phyloP scores from a whole-genome alignment of 2,329 filamentous ascomycete genomes.

The Laburnicola sp. region DNA sequence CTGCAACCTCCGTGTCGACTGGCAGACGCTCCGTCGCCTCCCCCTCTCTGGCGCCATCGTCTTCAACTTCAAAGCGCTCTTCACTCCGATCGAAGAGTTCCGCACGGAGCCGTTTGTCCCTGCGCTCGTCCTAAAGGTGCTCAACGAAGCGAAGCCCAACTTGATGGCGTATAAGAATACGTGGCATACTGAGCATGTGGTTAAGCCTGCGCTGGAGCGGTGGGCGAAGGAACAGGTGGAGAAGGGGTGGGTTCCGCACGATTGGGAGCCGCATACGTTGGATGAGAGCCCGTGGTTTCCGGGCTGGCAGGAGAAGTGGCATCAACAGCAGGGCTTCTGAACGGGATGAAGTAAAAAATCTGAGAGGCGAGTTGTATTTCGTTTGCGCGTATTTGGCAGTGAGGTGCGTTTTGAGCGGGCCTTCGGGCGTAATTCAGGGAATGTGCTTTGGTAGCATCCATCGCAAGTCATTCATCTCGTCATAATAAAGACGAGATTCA shows the following conservation, averaged over 20 bases:
- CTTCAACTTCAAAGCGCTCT: constrained; percentile 88
- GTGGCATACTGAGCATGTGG: constrained; percentile 76
- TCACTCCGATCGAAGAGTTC: constrained; percentile 73
- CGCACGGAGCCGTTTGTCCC: constrained; percentile 74
- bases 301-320: constrained; percentile 77
- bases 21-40: constrained; percentile 81
- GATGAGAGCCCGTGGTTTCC: constrained; percentile 76
- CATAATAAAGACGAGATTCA: too few species aligned
- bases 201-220: constrained; percentile 64
- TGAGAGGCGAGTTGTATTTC: too few species aligned
- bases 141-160: constrained; percentile 70
- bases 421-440: too few species aligned
- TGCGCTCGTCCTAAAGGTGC: constrained; percentile 65
- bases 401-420: too few species aligned
- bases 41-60: constrained; percentile 74
- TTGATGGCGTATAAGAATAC: constrained; percentile 81
- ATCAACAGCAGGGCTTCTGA: constrained; percentile 63
- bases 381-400: too few species aligned
- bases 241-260: constrained; percentile 60
- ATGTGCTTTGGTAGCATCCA: too few species aligned
- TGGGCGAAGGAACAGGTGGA: constrained; percentile 69
- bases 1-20: constrained; percentile 76
- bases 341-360: too few species aligned
- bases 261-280: constrained; percentile 70
- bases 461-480: too few species aligned